Conservation (phyloP, 257 asterid genomes). For the Solanum verrucosum region DNA sequence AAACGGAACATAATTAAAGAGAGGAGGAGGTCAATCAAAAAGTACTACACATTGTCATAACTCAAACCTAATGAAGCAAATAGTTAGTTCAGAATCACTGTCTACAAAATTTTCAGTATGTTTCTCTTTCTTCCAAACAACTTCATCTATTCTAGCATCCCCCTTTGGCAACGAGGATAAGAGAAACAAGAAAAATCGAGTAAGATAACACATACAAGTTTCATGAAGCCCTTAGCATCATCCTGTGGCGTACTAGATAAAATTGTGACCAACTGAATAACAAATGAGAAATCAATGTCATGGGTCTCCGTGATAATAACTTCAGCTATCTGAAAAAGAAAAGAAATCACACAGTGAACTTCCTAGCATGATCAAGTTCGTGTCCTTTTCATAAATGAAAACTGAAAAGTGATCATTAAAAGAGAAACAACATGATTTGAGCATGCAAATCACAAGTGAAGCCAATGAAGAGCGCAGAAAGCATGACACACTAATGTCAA, state of each 20-base stretch:
- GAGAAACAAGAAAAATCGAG: not conserved
- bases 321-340: conserved; percentile 64
- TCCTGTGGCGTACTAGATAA: conserved; percentile 56
- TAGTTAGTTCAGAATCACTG: not conserved
- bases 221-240: conserved; percentile 57
- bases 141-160: not conserved
- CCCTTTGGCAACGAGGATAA: not conserved
- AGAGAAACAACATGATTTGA: not conserved
- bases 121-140: not conserved
- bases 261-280: conserved; percentile 48
- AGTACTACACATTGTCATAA: not conserved
- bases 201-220: conserved; percentile 45
- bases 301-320: conserved; percentile 55
- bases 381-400: not conserved
- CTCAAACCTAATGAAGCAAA: not conserved
- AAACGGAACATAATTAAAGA: not conserved
- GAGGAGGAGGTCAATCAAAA: not conserved
- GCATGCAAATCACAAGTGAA: not conserved
- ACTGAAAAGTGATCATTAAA: not conserved
- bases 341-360: conserved; percentile 3
- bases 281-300: conserved; percentile 46
- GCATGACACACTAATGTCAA: not conserved
- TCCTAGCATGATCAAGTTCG: not conserved
- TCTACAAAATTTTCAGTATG: not conserved
- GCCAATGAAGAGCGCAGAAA: not conserved